phyloP scores from a whole-genome alignment of 495 filamentous ascomycete species.

The Aspergillus incahuasiensis region DNA sequence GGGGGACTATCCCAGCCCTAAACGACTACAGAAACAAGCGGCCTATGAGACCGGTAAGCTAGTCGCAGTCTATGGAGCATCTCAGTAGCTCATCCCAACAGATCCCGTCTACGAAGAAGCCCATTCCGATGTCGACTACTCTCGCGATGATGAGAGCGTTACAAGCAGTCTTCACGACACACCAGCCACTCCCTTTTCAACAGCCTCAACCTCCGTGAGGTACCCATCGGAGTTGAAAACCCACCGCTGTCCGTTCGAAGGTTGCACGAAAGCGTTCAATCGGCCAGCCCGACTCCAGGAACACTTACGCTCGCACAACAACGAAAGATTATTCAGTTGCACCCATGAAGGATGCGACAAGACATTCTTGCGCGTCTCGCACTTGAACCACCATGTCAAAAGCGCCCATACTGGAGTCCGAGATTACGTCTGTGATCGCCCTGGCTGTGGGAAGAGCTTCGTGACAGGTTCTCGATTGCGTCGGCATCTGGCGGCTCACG shows the following conservation, averaged over 20 bases:
- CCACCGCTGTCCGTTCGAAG: constrained; percentile 61
- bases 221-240: constrained; percentile 70
- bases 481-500: constrained; percentile 62
- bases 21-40: constrained; percentile 25
- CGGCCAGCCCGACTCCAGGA: constrained; percentile 73
- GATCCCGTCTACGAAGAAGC: constrained; percentile 42
- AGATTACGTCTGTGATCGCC: constrained; percentile 63
- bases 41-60: constrained; percentile 30
- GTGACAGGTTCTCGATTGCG: constrained; percentile 67
- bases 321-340: constrained; percentile 71
- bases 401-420: constrained; percentile 70
- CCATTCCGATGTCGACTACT: constrained; percentile 36
- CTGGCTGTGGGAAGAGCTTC: constrained; percentile 76
- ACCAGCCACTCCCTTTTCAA: constrained; percentile 50
- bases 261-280: constrained; percentile 80
- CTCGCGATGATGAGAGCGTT: constrained; percentile 26
- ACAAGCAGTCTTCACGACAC: constrained; percentile 42
- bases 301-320: constrained; percentile 74
- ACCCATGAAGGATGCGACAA: constrained; percentile 66
- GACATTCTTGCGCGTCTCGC: constrained; percentile 72
- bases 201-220: constrained; percentile 47
- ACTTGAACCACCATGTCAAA: constrained; percentile 78
- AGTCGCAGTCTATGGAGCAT: constrained; percentile 1
- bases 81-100: constrained; percentile 3
- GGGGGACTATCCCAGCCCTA: constrained; percentile 21